phyloP scores from a whole-genome alignment of 192 early-diverging fungal genomes.

The Mortierella antarctica region DNA sequence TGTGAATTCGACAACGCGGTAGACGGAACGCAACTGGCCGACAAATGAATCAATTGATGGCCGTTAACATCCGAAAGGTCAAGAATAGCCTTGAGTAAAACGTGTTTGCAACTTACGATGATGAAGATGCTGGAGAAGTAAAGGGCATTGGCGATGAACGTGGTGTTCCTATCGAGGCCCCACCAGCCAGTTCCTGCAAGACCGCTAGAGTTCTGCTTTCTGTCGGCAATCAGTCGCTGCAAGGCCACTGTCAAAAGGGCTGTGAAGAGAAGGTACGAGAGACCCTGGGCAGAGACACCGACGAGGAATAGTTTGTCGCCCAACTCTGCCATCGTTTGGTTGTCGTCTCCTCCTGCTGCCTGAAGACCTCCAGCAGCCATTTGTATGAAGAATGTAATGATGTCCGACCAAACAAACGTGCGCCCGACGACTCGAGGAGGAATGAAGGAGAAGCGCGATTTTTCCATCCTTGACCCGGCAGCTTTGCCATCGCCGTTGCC shows the following conservation, averaged over 20 bases:
- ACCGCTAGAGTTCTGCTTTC: neutral
- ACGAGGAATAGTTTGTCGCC: conserved; percentile 27
- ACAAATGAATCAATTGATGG: neutral
- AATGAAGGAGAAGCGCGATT: conserved; percentile 32
- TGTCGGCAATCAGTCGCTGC: conserved; percentile 12
- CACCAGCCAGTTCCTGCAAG: neutral
- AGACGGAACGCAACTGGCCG: conserved; percentile 21
- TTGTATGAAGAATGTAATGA: conserved; percentile 20
- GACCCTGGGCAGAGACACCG: conserved; percentile 29
- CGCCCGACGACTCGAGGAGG: conserved; percentile 38
- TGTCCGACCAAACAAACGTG: conserved; percentile 22
- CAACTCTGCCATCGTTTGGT: conserved; percentile 1
- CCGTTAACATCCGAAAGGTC: neutral
- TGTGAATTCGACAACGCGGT: conserved; percentile 30
- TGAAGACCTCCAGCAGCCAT: conserved; percentile 19
- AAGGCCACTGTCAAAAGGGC: conserved; percentile 9
- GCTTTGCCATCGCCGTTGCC: neutral
- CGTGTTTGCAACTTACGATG: conserved; percentile 6
- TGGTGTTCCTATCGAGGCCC: conserved; percentile 7
- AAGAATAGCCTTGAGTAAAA: neutral
- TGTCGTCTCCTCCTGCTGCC: neutral
- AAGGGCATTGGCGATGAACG: neutral
- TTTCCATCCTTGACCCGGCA: conserved; percentile 6
- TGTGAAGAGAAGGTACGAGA: conserved; percentile 25
- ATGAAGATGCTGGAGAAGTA: conserved; percentile 36